Percentiles rank a stretch among this genome's conserved stretches.
Conservation (phyloP, 2,329 filamentous ascomycete genomes). For the Fusarium mexicanum region DNA sequence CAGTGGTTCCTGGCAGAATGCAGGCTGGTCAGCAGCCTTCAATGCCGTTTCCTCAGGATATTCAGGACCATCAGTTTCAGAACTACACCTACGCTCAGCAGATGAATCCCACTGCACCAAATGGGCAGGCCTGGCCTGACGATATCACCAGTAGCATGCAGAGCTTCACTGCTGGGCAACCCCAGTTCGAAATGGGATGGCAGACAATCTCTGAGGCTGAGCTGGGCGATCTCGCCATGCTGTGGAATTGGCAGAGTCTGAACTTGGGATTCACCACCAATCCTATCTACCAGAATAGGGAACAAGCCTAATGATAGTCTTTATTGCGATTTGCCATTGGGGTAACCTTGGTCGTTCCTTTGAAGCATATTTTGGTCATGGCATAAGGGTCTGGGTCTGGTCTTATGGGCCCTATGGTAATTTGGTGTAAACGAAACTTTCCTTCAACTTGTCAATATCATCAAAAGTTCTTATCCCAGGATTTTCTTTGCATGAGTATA, state of each 20-base stretch:
- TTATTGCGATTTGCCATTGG: accelerated
- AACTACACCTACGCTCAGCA: background rate
- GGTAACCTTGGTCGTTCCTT: background rate
- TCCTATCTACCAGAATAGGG: slow-evolving; percentile 9
- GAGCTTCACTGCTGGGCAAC: background rate
- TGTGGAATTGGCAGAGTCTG: slow-evolving; percentile 28
- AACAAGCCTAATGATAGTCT: background rate
- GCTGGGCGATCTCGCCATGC: slow-evolving; percentile 15
- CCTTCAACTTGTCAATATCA: background rate
- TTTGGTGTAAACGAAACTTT: background rate
- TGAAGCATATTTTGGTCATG: background rate
- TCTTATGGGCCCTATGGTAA: background rate
- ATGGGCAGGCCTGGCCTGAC: background rate
- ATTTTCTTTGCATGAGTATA: background rate
- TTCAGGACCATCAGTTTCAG: background rate
- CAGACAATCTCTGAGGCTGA: slow-evolving; percentile 14
- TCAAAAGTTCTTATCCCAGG: background rate
- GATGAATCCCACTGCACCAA: background rate
- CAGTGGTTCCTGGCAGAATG: background rate
- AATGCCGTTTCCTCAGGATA: background rate
- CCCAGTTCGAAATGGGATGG: background rate
- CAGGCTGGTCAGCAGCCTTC: background rate
- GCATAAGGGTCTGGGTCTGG: background rate
- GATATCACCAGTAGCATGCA: background rate
- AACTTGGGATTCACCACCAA: slow-evolving; percentile 14